Evolutionary conservation across 106 monocot genomes (phyloP).

Genomic region (Dioscorea dumetorum): DNA sequence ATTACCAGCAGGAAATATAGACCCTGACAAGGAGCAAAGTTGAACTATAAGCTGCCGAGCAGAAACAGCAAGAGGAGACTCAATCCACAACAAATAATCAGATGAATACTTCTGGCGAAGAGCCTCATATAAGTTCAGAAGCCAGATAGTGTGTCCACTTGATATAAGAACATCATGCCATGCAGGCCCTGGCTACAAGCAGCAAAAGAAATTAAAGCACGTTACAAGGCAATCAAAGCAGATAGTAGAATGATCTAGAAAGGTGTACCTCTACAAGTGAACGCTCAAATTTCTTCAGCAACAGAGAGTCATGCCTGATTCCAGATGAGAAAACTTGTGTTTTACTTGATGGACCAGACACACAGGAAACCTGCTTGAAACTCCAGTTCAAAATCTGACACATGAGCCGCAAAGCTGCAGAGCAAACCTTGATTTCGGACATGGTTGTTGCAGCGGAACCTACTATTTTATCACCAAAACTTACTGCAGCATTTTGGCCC

Average conservation of each 20-base stretch:
- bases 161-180: slow-evolving; percentile 83
- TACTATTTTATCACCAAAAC: slow-evolving; percentile 42
- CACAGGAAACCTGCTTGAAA: slow-evolving; percentile 32
- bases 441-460: slow-evolving; percentile 11
- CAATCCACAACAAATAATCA: slow-evolving; percentile 76
- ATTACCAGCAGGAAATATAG: slow-evolving; percentile 77
- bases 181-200: slow-evolving; percentile 71
- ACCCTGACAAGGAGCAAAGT: slow-evolving; percentile 71
- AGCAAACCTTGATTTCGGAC: slow-evolving; percentile 73
- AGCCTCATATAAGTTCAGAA: slow-evolving; percentile 62
- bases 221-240: slow-evolving; percentile 4
- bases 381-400: slow-evolving; percentile 92
- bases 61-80: slow-evolving; percentile 84
- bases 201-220: slow-evolving; percentile 14
- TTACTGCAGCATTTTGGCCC: slow-evolving; percentile 74
- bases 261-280: slow-evolving; percentile 65
- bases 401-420: slow-evolving; percentile 81
- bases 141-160: slow-evolving; percentile 71
- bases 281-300: slow-evolving; percentile 80
- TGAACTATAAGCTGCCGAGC: slow-evolving; percentile 89
- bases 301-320: slow-evolving; percentile 40
- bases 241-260: slow-evolving; percentile 8
- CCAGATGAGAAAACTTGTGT: slow-evolving; percentile 29
- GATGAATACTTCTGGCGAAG: slow-evolving; percentile 47
- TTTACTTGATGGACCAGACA: slow-evolving; percentile 20